phyloP scores from a whole-genome alignment of 1,139 yeast genomes.

The Taphrina communis region DNA sequence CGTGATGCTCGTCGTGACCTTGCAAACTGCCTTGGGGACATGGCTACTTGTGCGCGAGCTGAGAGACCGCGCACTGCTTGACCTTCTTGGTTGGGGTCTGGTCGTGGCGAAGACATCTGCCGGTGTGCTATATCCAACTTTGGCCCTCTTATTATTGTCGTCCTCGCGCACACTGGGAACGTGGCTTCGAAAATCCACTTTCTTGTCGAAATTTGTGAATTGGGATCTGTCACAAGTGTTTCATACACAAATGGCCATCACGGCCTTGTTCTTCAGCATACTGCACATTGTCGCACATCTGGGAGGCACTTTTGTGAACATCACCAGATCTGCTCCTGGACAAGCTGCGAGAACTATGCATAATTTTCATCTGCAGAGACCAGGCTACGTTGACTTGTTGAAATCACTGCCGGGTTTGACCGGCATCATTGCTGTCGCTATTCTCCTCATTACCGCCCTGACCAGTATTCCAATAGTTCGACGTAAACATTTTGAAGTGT shows the following conservation, averaged over 20 bases:
- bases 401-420: conserved; percentile 20
- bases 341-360: background rate
- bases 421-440: conserved; percentile 11
- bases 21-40: conserved; percentile 9
- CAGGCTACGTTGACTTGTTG: conserved; percentile 9
- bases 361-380: conserved; percentile 4
- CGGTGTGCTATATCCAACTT: conserved; percentile 26
- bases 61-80: conserved; percentile 1
- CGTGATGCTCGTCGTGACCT: conserved; percentile 12
- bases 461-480: conserved; percentile 6
- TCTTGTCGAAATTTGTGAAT: conserved; percentile 22
- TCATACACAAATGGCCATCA: conserved; percentile 25
- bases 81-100: conserved; percentile 30
- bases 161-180: conserved; percentile 24
- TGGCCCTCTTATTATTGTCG: conserved; percentile 22
- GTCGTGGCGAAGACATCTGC: conserved; percentile 27
- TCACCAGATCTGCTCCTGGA: conserved; percentile 14
- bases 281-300: conserved; percentile 23
- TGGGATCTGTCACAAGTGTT: conserved; percentile 27
- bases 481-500: conserved; percentile 12
- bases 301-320: conserved; percentile 20
- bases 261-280: conserved; percentile 9
- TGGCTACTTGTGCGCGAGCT: conserved; percentile 24
- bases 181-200: conserved; percentile 3
- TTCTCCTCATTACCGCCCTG: conserved; percentile 11